Evolutionary conservation across 2,329 filamentous ascomycete species (phyloP).

Genomic region (Leptographium lundbergii): DNA sequence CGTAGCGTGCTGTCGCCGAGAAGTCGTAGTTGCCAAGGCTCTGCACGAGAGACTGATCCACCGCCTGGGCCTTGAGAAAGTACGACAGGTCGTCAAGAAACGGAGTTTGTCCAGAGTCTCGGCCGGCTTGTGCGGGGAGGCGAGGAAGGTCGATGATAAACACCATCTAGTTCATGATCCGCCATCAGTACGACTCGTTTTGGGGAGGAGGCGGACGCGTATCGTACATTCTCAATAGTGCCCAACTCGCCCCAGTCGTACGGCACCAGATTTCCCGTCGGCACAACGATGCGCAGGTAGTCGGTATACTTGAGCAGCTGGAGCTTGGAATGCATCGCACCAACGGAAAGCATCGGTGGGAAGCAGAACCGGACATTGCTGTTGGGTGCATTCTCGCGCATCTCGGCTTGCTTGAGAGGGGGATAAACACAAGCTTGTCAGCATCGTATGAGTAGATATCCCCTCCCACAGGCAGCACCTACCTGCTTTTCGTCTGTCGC

Average conservation of each 20-base stretch:
- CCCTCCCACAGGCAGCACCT: constrained; percentile 12
- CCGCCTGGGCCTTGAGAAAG: constrained; percentile 55
- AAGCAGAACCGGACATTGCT: constrained; percentile 60
- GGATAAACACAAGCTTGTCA: not conserved
- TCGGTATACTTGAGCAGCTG: constrained; percentile 70
- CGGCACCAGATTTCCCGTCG: constrained; percentile 72
- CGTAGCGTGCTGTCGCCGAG: constrained; percentile 53
- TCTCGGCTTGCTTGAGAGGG: constrained; percentile 30
- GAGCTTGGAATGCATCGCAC: constrained; percentile 87
- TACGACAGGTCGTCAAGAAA: constrained; percentile 61
- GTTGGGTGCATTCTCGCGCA: constrained; percentile 35
- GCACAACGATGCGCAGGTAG: constrained; percentile 69
- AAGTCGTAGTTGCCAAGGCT: constrained; percentile 77
- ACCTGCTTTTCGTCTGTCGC: constrained; percentile 41
- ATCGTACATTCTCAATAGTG: constrained; percentile 67
- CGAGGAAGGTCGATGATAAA: constrained; percentile 88
- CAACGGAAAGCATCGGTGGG: constrained; percentile 60
- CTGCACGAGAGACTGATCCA: constrained; percentile 50
- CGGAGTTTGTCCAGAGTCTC: constrained; percentile 2
- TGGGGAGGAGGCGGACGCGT: not conserved
- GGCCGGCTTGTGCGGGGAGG: constrained; percentile 20
- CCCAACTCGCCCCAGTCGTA: constrained; percentile 87
- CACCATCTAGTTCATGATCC: constrained; percentile 40
- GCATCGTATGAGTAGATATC: not conserved
- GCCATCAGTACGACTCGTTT: not conserved